Evolutionary conservation across 306 rosid species (phyloP).

Genomic region (Myrica gale): DNA sequence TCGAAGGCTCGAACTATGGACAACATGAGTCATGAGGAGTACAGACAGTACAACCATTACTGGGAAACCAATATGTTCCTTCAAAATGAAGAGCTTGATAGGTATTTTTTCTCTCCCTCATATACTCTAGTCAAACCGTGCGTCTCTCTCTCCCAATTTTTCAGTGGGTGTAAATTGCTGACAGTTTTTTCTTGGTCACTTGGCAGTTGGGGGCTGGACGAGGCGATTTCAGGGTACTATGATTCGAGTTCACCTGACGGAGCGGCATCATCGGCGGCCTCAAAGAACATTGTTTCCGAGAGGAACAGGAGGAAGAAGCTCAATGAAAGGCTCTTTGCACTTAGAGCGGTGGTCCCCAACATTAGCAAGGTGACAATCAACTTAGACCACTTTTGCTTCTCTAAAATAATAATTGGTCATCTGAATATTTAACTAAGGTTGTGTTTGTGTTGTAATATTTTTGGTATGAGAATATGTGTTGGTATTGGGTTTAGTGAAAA

Average conservation of each 20-base stretch:
- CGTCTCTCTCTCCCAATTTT: not conserved
- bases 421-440: not conserved
- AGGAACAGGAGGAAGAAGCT: slow-evolving; percentile 90
- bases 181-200: not conserved
- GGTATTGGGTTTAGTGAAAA: too few species aligned
- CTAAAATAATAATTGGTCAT: not conserved
- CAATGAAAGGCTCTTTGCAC: slow-evolving; percentile 85
- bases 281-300: slow-evolving; percentile 91
- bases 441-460: too few species aligned
- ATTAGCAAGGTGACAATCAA: slow-evolving; percentile 68
- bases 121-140: not conserved
- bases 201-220: slow-evolving; percentile 75
- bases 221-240: slow-evolving; percentile 64
- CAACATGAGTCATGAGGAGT: slow-evolving; percentile 56
- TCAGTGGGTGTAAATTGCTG: not conserved
- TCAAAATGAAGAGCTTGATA: slow-evolving; percentile 68
- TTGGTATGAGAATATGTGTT: too few species aligned
- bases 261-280: slow-evolving; percentile 67
- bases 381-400: not conserved
- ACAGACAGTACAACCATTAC: slow-evolving; percentile 43
- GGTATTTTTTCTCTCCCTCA: slow-evolving; percentile 37
- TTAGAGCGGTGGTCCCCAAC: slow-evolving; percentile 92
- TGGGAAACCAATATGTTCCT: slow-evolving; percentile 76
- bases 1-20: slow-evolving; percentile 45
- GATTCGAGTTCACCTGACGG: slow-evolving; percentile 98